Evolutionary conservation across 1,284 basidiomycete genomes (phyloP), one percentile per base, ranked within the genome.

Genomic region (Trametes polyzona): DNA sequence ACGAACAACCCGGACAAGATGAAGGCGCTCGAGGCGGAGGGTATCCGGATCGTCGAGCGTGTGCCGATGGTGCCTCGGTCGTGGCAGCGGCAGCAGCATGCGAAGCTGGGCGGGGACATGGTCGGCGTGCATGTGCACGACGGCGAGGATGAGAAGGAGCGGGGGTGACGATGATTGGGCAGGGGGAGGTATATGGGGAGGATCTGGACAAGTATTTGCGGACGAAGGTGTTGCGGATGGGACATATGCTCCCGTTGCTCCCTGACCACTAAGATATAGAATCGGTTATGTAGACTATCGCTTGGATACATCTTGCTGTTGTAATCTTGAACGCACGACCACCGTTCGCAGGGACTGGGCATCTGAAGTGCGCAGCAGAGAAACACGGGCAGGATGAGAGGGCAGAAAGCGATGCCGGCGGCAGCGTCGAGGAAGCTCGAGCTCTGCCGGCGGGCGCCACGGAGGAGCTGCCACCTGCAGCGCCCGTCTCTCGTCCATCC

Each of bases 1-100:
- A 99, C 97, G 52, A 99, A 99, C 76, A 99, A 99, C 73, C 96
- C 97, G 14, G 96, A 96, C 73, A 99, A 99, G 76, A 92, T 99
- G 55, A 82, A 87, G 65, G 94, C 95, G 43, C 76, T 99, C 61
- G 83, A 91, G 71, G 81, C 80, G 63, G 96, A 98, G 72, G 93
- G 94, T 0, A 80, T 99, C 53, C 77, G 73, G 24, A 86, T 99
- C 29, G 78, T 80, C 5, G 95, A 98, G 74, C 83, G 95, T 10
- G 93, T 98, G 12, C 82, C 91, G 33, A 99, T 99, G 96, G 87
- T 98, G 3, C 96, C 96, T 8, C 81, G 95, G 53, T 91, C 91
- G 64, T 99, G 97, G 97, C 83, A 81, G 65, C 68, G 68, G 27
- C 58, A 65, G 12, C 71, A 74, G 46, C 74, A 75, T 48, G 69